phyloP scores from a whole-genome alignment of 768 basidiomycete genomes.

The Fomitopsis pulvina region DNA sequence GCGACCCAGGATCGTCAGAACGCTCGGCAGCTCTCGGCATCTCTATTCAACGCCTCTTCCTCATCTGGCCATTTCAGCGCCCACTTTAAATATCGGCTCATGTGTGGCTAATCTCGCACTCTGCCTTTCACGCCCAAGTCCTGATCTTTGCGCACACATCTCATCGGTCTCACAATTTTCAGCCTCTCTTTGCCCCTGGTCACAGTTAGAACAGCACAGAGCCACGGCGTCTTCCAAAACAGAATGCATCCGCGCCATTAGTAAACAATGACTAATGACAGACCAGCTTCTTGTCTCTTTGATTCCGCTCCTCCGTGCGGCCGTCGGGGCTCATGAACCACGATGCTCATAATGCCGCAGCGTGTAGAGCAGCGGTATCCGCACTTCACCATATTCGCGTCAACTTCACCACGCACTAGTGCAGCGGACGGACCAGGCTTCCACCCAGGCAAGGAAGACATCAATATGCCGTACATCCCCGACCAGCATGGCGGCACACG shows the following conservation, averaged over 20 bases:
- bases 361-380: constrained; percentile 1
- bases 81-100: no score
- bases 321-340: background rate
- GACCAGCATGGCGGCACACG: background rate
- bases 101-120: no score
- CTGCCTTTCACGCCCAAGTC: no score
- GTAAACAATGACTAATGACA: background rate
- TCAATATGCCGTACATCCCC: background rate
- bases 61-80: background rate
- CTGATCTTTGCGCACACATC: no score
- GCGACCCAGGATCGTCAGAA: background rate
- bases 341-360: background rate
- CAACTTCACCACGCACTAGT: background rate
- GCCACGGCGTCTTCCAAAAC: no score
- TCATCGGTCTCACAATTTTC: no score
- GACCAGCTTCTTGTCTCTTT: background rate
- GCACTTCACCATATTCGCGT: background rate
- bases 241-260: no score
- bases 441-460: background rate
- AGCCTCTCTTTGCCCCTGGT: no score
- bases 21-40: background rate
- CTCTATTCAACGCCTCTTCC: constrained; percentile 1
- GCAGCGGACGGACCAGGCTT: background rate
- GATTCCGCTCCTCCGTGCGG: background rate
- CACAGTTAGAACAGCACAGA: no score